Evolutionary conservation across 2,329 filamentous ascomycete species (phyloP).

Genomic region (Arthrobotrys sphaeroides): DNA sequence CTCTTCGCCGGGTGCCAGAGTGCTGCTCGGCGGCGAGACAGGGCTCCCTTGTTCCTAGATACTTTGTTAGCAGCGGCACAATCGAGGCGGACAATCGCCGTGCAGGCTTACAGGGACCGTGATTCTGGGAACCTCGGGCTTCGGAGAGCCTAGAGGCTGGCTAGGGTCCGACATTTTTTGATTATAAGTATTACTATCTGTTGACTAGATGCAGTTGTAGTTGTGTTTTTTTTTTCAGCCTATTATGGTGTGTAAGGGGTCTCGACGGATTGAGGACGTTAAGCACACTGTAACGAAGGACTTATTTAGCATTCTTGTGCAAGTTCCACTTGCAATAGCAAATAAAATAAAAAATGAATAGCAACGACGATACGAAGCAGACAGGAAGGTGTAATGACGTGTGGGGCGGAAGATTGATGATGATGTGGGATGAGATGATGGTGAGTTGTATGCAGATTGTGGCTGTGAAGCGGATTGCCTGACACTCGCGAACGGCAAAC

Average conservation of each 20-base stretch:
- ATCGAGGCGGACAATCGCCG: not conserved
- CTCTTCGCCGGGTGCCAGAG: slow-evolving; percentile 29
- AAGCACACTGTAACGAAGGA: slow-evolving; percentile 33
- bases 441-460: slow-evolving; percentile 7
- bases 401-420: too few species aligned
- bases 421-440: not conserved
- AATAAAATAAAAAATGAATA: not conserved
- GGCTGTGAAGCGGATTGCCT: slow-evolving; percentile 14
- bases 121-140: slow-evolving; percentile 48
- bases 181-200: slow-evolving; percentile 24
- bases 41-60: slow-evolving; percentile 39
- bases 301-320: slow-evolving; percentile 43
- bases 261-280: slow-evolving; percentile 21
- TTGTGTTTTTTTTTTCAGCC: not conserved
- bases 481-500: not conserved
- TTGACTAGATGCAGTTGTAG: not conserved
- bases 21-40: slow-evolving; percentile 23
- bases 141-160: slow-evolving; percentile 42
- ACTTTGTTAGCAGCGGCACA: not conserved
- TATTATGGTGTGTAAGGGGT: not conserved
- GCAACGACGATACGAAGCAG: not conserved
- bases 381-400: not conserved
- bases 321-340: not conserved
- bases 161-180: slow-evolving; percentile 41
- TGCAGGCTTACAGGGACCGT: slow-evolving; percentile 36